A percentile compares a stretch with the other conserved stretches of the same genome.
Evolutionary conservation across 78 protist species (phyloP).

Genomic region (Parvularia atlantis): DNA sequence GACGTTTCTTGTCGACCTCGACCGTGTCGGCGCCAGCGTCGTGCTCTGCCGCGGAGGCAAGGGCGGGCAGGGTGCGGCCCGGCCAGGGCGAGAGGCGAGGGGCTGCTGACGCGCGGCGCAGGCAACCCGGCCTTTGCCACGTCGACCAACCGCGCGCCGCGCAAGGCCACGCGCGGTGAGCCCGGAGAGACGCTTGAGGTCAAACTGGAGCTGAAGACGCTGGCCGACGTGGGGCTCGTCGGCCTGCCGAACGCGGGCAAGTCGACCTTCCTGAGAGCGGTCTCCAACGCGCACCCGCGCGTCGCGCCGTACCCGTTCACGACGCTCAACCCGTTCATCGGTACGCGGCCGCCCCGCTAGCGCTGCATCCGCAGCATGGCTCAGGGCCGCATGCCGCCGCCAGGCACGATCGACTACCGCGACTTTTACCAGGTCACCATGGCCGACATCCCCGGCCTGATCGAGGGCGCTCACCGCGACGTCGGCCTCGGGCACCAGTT

Average conservation of each 20-base stretch:
- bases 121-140: background rate
- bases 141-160: background rate
- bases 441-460: conserved; percentile 38
- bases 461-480: conserved; percentile 27
- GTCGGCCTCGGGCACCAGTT: conserved; percentile 30
- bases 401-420: background rate
- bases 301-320: conserved; percentile 51
- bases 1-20: background rate
- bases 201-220: background rate
- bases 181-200: background rate
- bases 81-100: too few relatives aligned
- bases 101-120: too few relatives aligned
- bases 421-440: background rate
- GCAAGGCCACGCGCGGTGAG: background rate
- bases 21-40: background rate
- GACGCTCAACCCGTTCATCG: conserved; percentile 26
- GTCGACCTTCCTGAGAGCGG: conserved; percentile 11
- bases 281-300: conserved; percentile 5
- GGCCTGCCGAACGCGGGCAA: conserved; percentile 45
- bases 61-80: background rate
- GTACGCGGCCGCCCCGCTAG: too few relatives aligned
- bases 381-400: too few relatives aligned
- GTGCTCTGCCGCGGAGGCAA: background rate
- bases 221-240: conserved; percentile 46
- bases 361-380: too few relatives aligned